These are phyloP conservation scores for Podospora pseudoanserina DNA, from an alignment of 495 filamentous ascomycete genomes.

Conservation along the genomic window DNA sequence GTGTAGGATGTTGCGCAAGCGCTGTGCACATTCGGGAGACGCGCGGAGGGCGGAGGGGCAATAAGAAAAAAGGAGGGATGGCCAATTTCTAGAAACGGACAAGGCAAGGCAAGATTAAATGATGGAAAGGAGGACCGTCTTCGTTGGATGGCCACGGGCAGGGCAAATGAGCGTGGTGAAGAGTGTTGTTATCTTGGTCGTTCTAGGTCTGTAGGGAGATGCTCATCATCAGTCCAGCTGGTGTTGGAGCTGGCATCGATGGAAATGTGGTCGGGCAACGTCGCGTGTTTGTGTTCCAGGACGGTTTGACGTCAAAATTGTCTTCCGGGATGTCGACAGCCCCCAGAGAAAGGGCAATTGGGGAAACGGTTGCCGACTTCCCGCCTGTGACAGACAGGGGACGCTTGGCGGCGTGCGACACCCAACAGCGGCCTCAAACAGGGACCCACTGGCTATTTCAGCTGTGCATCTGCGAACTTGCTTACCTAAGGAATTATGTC, in stretches of 20 bases:
- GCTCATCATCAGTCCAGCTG: constrained; percentile 33
- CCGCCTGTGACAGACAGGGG: constrained; percentile 8
- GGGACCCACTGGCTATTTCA: neutral
- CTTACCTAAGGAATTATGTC: no score
- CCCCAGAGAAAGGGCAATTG: neutral
- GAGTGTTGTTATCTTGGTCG: neutral
- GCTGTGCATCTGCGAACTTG: no score
- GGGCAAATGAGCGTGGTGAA: constrained; percentile 22
- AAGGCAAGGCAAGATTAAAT: neutral
- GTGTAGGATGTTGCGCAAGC: neutral
- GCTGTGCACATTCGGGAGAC: constrained; percentile 22
- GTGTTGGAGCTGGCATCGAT: constrained; percentile 21
- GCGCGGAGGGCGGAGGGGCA: neutral
- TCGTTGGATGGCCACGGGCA: constrained; percentile 3
- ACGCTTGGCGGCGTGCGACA: constrained; percentile 4
- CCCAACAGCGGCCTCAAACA: neutral
- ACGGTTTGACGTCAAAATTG: constrained; percentile 15
- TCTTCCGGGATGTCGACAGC: neutral
- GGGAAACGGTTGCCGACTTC: constrained; percentile 11
- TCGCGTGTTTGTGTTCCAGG: neutral
- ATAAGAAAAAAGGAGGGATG: neutral
- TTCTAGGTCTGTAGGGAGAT: constrained; percentile 1
- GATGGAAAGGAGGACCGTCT: constrained; percentile 1
- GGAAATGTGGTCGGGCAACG: constrained; percentile 7
- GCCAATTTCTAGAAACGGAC: neutral